Conservation (phyloP, 768 basidiomycete genomes). For the Lactarius indigo region DNA sequence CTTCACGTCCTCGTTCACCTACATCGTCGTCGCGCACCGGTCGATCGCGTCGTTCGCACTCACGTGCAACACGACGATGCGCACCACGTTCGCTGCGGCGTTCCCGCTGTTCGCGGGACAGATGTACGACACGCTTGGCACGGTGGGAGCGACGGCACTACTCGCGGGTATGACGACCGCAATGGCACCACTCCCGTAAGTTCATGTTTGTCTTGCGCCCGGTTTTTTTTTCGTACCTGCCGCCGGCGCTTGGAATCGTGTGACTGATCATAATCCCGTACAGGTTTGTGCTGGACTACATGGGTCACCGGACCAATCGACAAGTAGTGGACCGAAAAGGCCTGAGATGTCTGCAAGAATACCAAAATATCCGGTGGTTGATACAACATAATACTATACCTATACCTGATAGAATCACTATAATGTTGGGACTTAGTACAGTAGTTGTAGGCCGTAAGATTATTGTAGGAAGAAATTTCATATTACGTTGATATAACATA, state of each 20-base stretch:
- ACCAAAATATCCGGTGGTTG: neutral
- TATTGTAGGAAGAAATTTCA: neutral
- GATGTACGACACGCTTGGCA: conserved; percentile 38
- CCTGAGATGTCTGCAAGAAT: neutral
- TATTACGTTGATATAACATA: neutral
- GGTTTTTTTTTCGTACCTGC: neutral
- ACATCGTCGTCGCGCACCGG: conserved; percentile 49
- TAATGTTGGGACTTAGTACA: neutral
- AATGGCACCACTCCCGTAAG: conserved; percentile 50
- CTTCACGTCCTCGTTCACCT: conserved; percentile 67
- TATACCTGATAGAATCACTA: neutral
- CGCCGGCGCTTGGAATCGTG: neutral
- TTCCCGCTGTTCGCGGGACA: conserved; percentile 41
- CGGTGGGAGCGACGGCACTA: conserved; percentile 38
- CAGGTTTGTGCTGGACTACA: conserved; percentile 4
- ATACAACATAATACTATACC: neutral
- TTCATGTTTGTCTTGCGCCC: conserved; percentile 8
- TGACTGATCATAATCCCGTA: neutral
- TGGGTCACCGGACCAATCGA: neutral
- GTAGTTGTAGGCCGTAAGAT: neutral
- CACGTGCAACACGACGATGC: conserved; percentile 56
- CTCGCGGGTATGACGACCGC: conserved; percentile 39
- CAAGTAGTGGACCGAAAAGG: neutral
- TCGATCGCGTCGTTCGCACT: conserved; percentile 58
- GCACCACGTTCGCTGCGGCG: conserved; percentile 38